These are phyloP conservation scores for Moringa oleifera DNA, from an alignment of 345 rosid species.

Conservation along the genomic window DNA sequence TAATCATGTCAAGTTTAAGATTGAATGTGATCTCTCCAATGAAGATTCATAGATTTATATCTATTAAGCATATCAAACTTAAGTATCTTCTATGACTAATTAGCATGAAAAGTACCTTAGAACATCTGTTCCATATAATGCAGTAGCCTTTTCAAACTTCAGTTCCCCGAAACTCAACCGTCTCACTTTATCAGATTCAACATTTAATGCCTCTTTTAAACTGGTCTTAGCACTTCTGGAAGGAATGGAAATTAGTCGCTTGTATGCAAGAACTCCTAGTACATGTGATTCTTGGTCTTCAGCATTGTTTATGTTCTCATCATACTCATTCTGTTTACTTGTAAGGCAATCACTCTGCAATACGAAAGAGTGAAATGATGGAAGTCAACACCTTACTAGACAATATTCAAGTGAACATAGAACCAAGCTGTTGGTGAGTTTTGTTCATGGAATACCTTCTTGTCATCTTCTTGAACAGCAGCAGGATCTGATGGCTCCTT, in stretches of 20 bases:
- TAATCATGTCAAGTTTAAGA: constrained; percentile 4
- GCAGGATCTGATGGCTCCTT: constrained; percentile 26
- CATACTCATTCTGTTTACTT: constrained; percentile 20
- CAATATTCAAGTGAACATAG: constrained; percentile 2
- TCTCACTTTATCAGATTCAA: constrained; percentile 44
- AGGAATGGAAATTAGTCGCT: constrained; percentile 48
- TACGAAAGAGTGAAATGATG: background rate
- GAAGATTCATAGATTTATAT: background rate
- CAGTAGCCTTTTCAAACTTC: constrained; percentile 49
- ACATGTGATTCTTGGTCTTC: constrained; percentile 18
- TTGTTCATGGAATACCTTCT: constrained; percentile 17
- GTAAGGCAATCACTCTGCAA: constrained; percentile 42
- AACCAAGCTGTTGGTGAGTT: background rate
- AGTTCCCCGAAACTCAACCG: constrained; percentile 68
- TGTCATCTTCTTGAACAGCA: constrained; percentile 28
- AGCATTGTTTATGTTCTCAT: background rate
- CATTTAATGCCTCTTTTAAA: constrained; percentile 37
- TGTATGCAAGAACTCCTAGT: constrained; percentile 34
- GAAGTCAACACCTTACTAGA: background rate
- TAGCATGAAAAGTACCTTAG: constrained; percentile 54
- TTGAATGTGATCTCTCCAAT: background rate
- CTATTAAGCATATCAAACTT: no score
- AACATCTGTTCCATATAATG: constrained; percentile 45
- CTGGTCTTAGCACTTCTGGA: constrained; percentile 55
- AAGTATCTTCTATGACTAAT: constrained; percentile 4